Percentiles rank a stretch among this genome's conserved stretches.
Evolutionary conservation across 2,329 filamentous ascomycete genomes (phyloP).

Genomic region (Neonectria neomacrospora): DNA sequence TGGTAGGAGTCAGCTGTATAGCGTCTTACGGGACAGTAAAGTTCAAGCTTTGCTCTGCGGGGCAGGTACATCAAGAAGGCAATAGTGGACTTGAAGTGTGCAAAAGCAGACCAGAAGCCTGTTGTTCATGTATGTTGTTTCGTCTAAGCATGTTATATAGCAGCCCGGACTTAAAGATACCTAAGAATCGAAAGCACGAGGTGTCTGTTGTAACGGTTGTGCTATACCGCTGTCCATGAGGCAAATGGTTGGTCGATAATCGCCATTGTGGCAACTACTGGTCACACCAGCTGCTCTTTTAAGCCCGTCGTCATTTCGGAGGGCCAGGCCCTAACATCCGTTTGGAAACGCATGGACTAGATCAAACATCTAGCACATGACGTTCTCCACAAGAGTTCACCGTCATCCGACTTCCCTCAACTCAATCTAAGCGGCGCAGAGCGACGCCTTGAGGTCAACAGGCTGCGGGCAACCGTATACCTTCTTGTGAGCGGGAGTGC

Average conservation of each 20-base stretch:
- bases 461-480: slow-evolving; percentile 56
- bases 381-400: no score
- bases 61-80: neutral
- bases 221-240: neutral
- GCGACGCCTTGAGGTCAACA: slow-evolving; percentile 49
- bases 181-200: neutral
- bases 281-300: no score
- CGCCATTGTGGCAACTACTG: neutral
- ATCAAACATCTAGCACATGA: no score
- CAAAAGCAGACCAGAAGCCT: neutral
- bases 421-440: slow-evolving; percentile 39
- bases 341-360: no score
- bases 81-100: neutral
- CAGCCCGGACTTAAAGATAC: neutral
- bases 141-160: neutral
- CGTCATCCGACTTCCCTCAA: neutral
- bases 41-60: no score
- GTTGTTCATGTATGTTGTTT: neutral
- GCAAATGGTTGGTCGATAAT: neutral
- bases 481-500: slow-evolving; percentile 51
- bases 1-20: neutral
- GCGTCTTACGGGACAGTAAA: no score
- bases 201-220: neutral
- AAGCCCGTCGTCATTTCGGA: no score
- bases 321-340: neutral